Evolutionary conservation across 208 protist genomes (phyloP).

Genomic region (Acanthamoeba castellanii): DNA sequence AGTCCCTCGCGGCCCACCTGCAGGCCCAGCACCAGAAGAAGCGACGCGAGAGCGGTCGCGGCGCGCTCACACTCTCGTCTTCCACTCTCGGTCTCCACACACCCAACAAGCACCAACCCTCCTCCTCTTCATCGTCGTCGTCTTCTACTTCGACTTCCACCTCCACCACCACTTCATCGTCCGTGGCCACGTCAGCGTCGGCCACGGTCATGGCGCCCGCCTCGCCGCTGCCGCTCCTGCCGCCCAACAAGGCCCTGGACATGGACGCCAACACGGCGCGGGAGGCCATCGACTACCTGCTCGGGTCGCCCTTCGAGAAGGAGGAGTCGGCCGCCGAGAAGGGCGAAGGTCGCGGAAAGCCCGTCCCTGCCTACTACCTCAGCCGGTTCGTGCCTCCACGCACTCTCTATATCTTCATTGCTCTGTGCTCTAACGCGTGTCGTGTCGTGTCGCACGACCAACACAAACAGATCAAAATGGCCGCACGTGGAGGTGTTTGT

Average conservation of each 20-base stretch:
- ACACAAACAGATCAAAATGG: constrained; percentile 41
- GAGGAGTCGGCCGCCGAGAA: constrained; percentile 35
- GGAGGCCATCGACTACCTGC: constrained; percentile 68
- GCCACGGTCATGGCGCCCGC: neutral
- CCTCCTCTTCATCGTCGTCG: neutral
- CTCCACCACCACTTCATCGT: neutral
- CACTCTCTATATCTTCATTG: neutral
- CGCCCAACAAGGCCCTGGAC: constrained; percentile 61
- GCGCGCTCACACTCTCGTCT: neutral
- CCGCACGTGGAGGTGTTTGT: constrained; percentile 59
- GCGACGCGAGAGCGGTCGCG: neutral
- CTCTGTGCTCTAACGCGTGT: neutral
- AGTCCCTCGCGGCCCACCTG: neutral
- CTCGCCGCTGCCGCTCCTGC: neutral
- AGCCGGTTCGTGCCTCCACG: neutral
- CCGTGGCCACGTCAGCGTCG: neutral
- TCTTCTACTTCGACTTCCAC: neutral
- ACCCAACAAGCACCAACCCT: neutral
- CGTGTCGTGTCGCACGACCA: neutral
- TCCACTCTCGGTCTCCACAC: constrained; percentile 23
- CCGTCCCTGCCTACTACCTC: constrained; percentile 29
- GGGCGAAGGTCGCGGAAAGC: neutral
- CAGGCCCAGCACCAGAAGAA: constrained; percentile 32
- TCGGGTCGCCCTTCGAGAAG: constrained; percentile 49
- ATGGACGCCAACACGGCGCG: constrained; percentile 39